These are phyloP conservation scores for Trichosporon coremiiforme DNA, from an alignment of 1,284 basidiomycete genomes.

Conservation along the genomic window DNA sequence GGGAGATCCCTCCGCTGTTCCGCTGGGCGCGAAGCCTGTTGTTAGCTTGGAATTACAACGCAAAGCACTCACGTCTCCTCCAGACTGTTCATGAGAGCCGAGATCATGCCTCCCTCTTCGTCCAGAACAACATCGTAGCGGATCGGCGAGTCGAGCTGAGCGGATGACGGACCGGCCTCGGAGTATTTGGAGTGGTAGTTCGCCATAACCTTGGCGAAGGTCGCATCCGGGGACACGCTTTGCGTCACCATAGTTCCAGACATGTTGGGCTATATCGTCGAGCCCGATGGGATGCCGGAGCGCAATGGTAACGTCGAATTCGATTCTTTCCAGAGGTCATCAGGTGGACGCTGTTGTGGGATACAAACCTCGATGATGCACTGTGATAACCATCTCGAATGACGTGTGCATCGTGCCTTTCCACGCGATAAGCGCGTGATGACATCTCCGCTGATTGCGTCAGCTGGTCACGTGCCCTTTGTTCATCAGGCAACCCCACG, in stretches of 20 bases:
- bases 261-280: constrained; percentile 8
- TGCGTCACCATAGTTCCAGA: constrained; percentile 12
- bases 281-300: background rate
- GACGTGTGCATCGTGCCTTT: constrained; percentile 9
- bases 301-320: background rate
- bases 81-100: constrained; percentile 40
- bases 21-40: constrained; percentile 23
- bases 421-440: constrained; percentile 14
- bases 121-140: constrained; percentile 46
- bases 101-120: constrained; percentile 46
- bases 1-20: constrained; percentile 14
- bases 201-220: constrained; percentile 46
- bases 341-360: background rate
- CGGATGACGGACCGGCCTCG: constrained; percentile 46
- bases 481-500: background rate
- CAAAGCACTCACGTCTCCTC: constrained; percentile 38
- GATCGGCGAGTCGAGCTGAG: constrained; percentile 48
- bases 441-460: background rate
- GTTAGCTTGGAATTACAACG: background rate
- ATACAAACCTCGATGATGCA: constrained; percentile 21
- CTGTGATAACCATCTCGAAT: background rate
- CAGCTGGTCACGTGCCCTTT: background rate
- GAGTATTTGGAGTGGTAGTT: constrained; percentile 49
- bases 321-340: background rate
- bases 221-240: constrained; percentile 36